Conservation (phyloP, 805 yeast genomes). For the Yamadazyma takamatsuzukensis region DNA sequence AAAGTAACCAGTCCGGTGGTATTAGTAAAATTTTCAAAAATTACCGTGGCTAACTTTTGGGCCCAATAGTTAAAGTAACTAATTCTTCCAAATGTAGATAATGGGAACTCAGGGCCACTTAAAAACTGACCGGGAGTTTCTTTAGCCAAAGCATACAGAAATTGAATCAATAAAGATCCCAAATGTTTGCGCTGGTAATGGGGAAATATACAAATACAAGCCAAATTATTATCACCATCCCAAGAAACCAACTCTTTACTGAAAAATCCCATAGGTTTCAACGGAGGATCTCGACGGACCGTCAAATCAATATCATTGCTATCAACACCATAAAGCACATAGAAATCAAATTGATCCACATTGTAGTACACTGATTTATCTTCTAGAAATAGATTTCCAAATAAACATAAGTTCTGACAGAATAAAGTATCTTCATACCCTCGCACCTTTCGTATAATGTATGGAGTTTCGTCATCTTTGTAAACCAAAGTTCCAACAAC, state of each 20-base stretch:
- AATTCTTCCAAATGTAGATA: constrained; percentile 74
- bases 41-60: constrained; percentile 26
- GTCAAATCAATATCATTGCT: constrained; percentile 9
- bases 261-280: constrained; percentile 81
- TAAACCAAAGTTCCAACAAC: constrained; percentile 68
- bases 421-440: constrained; percentile 64
- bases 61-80: constrained; percentile 81
- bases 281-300: constrained; percentile 9
- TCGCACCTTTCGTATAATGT: constrained; percentile 58
- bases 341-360: constrained; percentile 77
- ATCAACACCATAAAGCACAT: constrained; percentile 57
- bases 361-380: constrained; percentile 84
- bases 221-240: constrained; percentile 75
- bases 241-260: constrained; percentile 80
- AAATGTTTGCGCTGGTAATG: constrained; percentile 79
- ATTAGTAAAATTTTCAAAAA: constrained; percentile 6
- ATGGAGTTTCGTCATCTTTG: constrained; percentile 45
- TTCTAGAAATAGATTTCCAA: constrained; percentile 85
- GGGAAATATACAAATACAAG: constrained; percentile 89
- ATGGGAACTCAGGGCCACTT: constrained; percentile 92
- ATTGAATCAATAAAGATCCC: constrained; percentile 78
- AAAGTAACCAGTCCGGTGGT: constrained; percentile 39
- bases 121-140: constrained; percentile 49
- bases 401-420: constrained; percentile 78
- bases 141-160: constrained; percentile 71